Evolutionary conservation across 345 rosid species (phyloP).

Genomic region (Populus alba): DNA sequence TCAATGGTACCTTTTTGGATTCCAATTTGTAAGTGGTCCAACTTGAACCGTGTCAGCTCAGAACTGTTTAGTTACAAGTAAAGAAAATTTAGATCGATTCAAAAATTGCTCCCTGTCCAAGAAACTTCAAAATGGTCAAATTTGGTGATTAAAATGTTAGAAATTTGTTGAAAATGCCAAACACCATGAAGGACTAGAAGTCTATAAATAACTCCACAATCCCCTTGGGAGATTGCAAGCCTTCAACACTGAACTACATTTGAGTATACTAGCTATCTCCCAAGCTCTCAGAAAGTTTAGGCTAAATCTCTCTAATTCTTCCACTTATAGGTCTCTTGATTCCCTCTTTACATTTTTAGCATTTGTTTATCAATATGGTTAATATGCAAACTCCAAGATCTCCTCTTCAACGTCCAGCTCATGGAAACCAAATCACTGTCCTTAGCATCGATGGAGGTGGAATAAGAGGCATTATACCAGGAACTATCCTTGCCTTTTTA

Average conservation of each 20-base stretch:
- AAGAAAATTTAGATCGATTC: too few relatives aligned
- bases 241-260: not conserved
- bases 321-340: not conserved
- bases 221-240: not conserved
- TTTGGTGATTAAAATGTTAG: too few relatives aligned
- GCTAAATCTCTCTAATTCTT: not conserved
- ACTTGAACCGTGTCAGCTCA: too few relatives aligned
- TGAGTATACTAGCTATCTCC: not conserved
- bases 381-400: not conserved
- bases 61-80: too few relatives aligned
- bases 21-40: too few relatives aligned
- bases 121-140: not conserved
- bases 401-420: constrained; percentile 48
- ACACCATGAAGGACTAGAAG: not conserved
- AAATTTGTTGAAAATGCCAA: too few relatives aligned
- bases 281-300: not conserved
- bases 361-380: not conserved
- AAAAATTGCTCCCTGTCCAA: too few relatives aligned
- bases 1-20: too few relatives aligned
- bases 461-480: constrained; percentile 68
- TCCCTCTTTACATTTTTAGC: not conserved
- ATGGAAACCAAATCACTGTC: constrained; percentile 50
- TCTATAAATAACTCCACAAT: not conserved
- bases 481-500: constrained; percentile 50
- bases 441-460: constrained; percentile 88